These are phyloP conservation scores for Skeletonema potamos DNA, from an alignment of 108 stramenopile genomes.

Conservation along the genomic window DNA sequence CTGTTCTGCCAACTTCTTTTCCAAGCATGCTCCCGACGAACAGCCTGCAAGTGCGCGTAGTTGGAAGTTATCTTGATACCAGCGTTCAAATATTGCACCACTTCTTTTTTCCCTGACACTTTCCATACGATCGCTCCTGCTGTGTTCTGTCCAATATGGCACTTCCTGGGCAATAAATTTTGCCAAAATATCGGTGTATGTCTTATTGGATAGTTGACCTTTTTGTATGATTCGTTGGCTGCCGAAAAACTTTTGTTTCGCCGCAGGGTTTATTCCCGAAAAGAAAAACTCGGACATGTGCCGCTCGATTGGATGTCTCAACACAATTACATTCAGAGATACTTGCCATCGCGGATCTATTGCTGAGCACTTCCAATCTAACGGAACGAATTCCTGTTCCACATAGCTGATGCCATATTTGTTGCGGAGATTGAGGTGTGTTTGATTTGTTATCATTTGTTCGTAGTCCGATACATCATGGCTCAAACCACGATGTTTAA, in stretches of 20 bases:
- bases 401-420: constrained; percentile 16
- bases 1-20: background rate
- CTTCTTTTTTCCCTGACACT: constrained; percentile 1
- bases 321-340: constrained; percentile 17
- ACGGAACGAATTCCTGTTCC: constrained; percentile 30
- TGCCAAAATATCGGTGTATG: constrained; percentile 20
- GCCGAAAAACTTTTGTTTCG: background rate
- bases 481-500: constrained; percentile 10
- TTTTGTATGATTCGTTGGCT: background rate
- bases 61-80: constrained; percentile 33
- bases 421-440: background rate
- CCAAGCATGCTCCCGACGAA: constrained; percentile 11
- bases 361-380: constrained; percentile 23
- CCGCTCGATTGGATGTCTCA: constrained; percentile 38
- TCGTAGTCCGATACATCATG: background rate
- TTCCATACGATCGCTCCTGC: background rate
- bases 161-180: constrained; percentile 4
- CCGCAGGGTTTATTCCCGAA: background rate
- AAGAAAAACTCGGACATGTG: constrained; percentile 36
- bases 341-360: constrained; percentile 22
- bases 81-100: constrained; percentile 12
- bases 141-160: constrained; percentile 15
- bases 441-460: background rate
- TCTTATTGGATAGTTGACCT: constrained; percentile 18
- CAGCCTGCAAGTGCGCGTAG: constrained; percentile 32